phyloP scores from a whole-genome alignment of 2,329 filamentous ascomycete genomes.

The Ophiosphaerella narmari region DNA sequence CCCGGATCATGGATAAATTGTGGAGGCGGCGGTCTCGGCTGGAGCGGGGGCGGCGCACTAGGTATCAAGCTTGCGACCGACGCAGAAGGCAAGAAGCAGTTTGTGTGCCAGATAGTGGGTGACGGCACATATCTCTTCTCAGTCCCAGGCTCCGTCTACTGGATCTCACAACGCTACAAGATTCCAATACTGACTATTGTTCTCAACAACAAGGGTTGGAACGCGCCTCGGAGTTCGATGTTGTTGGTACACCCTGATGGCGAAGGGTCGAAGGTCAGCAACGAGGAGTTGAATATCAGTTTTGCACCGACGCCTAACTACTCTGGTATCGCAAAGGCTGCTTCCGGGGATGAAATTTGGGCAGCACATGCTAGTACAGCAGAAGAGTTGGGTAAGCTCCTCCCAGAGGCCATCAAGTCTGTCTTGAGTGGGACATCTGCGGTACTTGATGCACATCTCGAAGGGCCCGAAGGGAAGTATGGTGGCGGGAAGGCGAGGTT shows the following conservation, averaged over 20 bases:
- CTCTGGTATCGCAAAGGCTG: constrained; percentile 69
- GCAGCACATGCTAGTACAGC: constrained; percentile 62
- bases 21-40: constrained; percentile 78
- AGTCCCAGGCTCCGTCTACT: constrained; percentile 69
- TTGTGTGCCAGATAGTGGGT: constrained; percentile 60
- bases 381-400: constrained; percentile 57
- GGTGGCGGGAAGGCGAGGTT: constrained; percentile 35
- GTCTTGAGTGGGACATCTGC: constrained; percentile 63
- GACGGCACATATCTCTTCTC: constrained; percentile 71
- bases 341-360: constrained; percentile 66
- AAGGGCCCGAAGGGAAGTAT: constrained; percentile 62
- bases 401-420: constrained; percentile 63
- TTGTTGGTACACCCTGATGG: constrained; percentile 69
- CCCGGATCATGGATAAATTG: constrained; percentile 82
- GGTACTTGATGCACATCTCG: constrained; percentile 65
- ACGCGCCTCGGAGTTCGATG: constrained; percentile 65
- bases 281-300: constrained; percentile 68
- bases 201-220: constrained; percentile 73
- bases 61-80: constrained; percentile 76
- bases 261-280: constrained; percentile 63
- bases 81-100: constrained; percentile 47
- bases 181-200: constrained; percentile 70
- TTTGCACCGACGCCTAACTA: constrained; percentile 71
- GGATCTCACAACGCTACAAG: constrained; percentile 68
- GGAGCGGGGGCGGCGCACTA: constrained; percentile 75